Base-by-base conservation (phyloP, 2,329 filamentous ascomycete genomes). In the Fusarium nodosum region DNA sequence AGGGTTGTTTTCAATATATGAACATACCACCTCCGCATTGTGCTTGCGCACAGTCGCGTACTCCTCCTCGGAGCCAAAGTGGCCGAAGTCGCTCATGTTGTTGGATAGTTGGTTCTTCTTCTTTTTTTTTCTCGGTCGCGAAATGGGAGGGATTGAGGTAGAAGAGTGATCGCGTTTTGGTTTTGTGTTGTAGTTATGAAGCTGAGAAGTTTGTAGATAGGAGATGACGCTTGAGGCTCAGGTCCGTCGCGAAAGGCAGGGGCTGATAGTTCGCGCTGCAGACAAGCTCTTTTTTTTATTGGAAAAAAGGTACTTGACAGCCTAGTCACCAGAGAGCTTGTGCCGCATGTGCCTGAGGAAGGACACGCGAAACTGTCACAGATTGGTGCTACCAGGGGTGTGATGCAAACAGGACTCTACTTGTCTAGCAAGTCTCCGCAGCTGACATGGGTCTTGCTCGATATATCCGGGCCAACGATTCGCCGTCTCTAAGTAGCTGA, bases 31-130 rank as follows among this genome's bases (percentile, higher is more conserved):
- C 76, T 94, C 92, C 56, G 84, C 82, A 72, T 92, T 89, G 66
- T 95, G 87, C 81, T 92, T 93, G 82, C 88, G 92, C 76, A 97
- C 88, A 82, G 95, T 92, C 68, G 87, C 87, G 78, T 91, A 93
- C 82, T 96, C 93, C 81, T 95, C 93, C 39, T 95, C 92, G 26
- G 88, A 87, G 75, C 89, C 90, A 78, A 88, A 93, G 75, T 88
- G 86, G 69, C 81, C 82, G 80, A 91, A 91, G 80, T 93, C 91
- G 74, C 88, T 87, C 91, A 93, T 93, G 70, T 68, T 75, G 69
- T 64, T 59, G 33, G 62, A 52, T 60, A 11, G 33, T 57, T 52
- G 56, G 45, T 58, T 22, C 30, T 39, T 30, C 15, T 16, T 33
- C 30, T 28, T 41, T 50, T 33, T 39, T 28, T 41, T 50, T 46